Percentiles rank a stretch among this genome's conserved stretches.
These are phyloP conservation scores for Tilletia horrida DNA, from an alignment of 1,284 basidiomycete species.

Conservation along the genomic window DNA sequence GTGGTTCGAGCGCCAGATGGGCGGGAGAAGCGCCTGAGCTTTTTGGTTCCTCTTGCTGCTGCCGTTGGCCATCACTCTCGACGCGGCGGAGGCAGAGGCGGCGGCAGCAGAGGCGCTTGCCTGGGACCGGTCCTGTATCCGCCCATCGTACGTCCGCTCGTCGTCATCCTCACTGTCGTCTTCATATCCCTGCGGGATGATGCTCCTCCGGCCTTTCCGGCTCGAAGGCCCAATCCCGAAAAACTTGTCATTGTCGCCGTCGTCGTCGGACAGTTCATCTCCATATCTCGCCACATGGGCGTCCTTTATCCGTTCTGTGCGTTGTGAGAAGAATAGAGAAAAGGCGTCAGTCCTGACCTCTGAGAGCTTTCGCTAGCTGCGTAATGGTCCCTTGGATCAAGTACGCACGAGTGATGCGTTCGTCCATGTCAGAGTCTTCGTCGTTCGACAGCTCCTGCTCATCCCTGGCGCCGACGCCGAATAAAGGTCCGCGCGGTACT, in stretches of 20 bases:
- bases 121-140: constrained; percentile 5
- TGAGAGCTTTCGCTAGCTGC: background rate
- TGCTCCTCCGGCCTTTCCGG: background rate
- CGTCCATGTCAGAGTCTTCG: constrained; percentile 56
- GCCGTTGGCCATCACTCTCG: background rate
- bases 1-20: constrained; percentile 7
- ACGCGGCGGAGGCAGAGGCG: background rate
- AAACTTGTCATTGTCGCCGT: constrained; percentile 22
- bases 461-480: constrained; percentile 48
- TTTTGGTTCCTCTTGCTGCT: background rate
- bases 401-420: constrained; percentile 43
- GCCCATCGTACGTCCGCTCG: background rate
- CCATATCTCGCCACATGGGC: constrained; percentile 43
- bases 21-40: constrained; percentile 1
- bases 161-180: constrained; percentile 12
- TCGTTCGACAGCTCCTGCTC: constrained; percentile 55
- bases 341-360: too few relatives aligned
- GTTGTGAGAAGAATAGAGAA: background rate
- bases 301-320: constrained; percentile 35
- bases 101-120: background rate
- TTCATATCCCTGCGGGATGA: constrained; percentile 9
- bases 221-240: background rate
- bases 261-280: constrained; percentile 50
- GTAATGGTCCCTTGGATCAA: too few relatives aligned
- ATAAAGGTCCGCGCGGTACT: constrained; percentile 67